Conservation (phyloP, 1,284 basidiomycete species). For the Tilletia caries region DNA sequence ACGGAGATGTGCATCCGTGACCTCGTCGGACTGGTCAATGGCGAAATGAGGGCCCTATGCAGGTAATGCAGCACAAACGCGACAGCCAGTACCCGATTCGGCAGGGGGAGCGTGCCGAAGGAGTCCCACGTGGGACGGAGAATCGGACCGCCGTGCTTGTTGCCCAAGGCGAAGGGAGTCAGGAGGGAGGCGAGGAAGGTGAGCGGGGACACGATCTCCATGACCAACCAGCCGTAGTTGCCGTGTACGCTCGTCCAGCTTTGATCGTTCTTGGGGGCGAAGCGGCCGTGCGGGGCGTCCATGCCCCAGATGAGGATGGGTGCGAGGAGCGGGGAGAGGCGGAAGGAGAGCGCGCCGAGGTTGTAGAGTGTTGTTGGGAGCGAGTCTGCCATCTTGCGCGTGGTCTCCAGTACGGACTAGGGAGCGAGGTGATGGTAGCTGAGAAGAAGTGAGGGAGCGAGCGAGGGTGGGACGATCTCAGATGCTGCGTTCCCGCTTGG, state of each 20-base stretch:
- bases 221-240: slow-evolving; percentile 70
- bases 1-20: slow-evolving; percentile 72
- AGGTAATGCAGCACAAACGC: slow-evolving; percentile 75
- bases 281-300: slow-evolving; percentile 74
- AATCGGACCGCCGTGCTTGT: slow-evolving; percentile 13
- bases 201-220: slow-evolving; percentile 66
- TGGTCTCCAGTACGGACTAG: too few relatives aligned
- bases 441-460: too few relatives aligned
- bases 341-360: slow-evolving; percentile 50
- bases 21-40: slow-evolving; percentile 74
- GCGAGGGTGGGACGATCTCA: too few relatives aligned
- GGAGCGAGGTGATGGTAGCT: too few relatives aligned
- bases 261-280: slow-evolving; percentile 58
- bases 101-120: slow-evolving; percentile 53
- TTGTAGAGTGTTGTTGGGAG: slow-evolving; percentile 24
- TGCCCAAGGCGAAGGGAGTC: slow-evolving; percentile 14
- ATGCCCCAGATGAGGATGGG: slow-evolving; percentile 58
- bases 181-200: slow-evolving; percentile 53
- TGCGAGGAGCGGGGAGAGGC: slow-evolving; percentile 55
- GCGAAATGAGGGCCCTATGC: slow-evolving; percentile 77
- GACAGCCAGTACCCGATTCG: slow-evolving; percentile 62
- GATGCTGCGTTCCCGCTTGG: too few relatives aligned
- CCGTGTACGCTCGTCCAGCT: slow-evolving; percentile 57
- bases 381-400: neutral
- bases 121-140: slow-evolving; percentile 43